phyloP scores from a whole-genome alignment of 2,329 filamentous ascomycete species.

The Clonostachys solani region DNA sequence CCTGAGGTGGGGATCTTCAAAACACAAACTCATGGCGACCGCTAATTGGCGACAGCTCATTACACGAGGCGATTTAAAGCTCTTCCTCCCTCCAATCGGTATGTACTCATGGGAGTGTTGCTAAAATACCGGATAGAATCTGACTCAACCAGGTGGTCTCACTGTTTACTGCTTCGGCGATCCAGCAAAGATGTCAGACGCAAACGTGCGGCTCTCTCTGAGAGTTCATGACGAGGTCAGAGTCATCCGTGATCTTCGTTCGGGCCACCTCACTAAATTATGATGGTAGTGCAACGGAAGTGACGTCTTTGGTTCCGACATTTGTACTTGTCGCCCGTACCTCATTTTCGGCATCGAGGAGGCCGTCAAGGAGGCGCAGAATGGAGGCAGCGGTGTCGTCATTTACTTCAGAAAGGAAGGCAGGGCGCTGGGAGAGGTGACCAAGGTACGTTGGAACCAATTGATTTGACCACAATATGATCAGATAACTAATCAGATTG shows the following conservation, averaged over 20 bases:
- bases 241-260: not conserved
- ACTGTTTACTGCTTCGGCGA: constrained; percentile 98
- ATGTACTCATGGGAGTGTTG: constrained; percentile 9
- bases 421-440: constrained; percentile 89
- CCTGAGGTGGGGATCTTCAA: constrained; percentile 61
- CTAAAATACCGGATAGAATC: too few relatives aligned
- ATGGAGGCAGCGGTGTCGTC: constrained; percentile 87
- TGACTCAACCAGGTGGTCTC: constrained; percentile 56
- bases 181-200: constrained; percentile 88
- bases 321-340: constrained; percentile 94
- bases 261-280: not conserved
- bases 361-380: constrained; percentile 94
- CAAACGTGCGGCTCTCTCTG: constrained; percentile 73
- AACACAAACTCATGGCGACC: not conserved
- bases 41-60: constrained; percentile 56
- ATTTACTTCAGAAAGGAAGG: constrained; percentile 99
- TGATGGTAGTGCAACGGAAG: constrained; percentile 75
- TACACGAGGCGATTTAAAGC: constrained; percentile 88
- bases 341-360: constrained; percentile 97
- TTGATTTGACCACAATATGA: not conserved
- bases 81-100: constrained; percentile 93
- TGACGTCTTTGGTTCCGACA: constrained; percentile 96
- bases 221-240: constrained; percentile 68
- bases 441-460: constrained; percentile 57
- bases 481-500: constrained; percentile 18